Conservation (phyloP, 495 filamentous ascomycete genomes). For the Neurospora sp. region DNA sequence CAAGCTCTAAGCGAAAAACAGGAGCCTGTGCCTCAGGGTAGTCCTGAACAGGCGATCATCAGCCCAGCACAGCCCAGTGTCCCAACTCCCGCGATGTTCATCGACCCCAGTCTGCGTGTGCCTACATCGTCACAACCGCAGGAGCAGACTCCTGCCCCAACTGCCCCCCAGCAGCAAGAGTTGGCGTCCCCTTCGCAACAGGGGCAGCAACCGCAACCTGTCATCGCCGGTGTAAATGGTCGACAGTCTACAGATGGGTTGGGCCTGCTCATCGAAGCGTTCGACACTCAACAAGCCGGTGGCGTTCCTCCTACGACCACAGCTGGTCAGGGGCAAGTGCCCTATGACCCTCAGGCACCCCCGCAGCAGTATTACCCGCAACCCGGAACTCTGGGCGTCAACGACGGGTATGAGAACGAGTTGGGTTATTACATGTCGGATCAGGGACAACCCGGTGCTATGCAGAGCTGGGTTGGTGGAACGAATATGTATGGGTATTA, state of each 20-base stretch:
- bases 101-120: constrained; percentile 15
- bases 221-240: background rate
- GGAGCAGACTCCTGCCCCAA: background rate
- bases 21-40: background rate
- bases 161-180: background rate
- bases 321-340: background rate
- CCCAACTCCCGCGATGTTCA: constrained; percentile 7
- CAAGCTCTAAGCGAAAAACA: background rate
- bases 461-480: constrained; percentile 14
- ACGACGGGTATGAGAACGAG: constrained; percentile 25
- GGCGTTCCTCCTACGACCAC: background rate
- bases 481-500: constrained; percentile 17
- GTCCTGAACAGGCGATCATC: background rate
- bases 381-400: constrained; percentile 7
- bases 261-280: constrained; percentile 21
- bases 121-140: constrained; percentile 8
- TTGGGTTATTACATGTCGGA: constrained; percentile 23
- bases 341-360: constrained; percentile 14
- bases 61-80: background rate
- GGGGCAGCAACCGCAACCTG: background rate
- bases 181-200: background rate
- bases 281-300: constrained; percentile 15
- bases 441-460: constrained; percentile 3
- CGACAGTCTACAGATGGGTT: constrained; percentile 18
- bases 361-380: constrained; percentile 16